phyloP scores from a whole-genome alignment of 2,329 filamentous ascomycete species.

The Corniculantispora saksenae region DNA sequence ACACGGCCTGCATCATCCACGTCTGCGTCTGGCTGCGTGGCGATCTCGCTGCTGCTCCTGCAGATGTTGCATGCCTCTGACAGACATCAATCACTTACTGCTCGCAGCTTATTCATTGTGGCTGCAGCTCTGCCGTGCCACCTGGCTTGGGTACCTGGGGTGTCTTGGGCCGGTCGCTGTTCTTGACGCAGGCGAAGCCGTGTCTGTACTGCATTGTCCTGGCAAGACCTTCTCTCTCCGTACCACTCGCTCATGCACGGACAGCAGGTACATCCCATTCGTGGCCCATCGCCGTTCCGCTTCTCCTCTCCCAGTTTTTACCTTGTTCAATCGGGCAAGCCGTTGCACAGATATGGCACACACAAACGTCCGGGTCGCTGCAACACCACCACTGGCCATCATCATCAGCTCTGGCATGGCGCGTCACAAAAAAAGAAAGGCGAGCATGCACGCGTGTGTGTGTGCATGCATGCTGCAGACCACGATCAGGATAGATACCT shows the following conservation, averaged over 20 bases:
- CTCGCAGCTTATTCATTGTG: conserved; percentile 9
- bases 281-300: not conserved
- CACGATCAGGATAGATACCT: conserved; percentile 1
- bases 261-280: not conserved
- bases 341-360: not conserved
- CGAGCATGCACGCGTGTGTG: conserved; percentile 5
- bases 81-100: not conserved
- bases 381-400: not conserved
- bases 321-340: not conserved
- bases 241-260: not conserved
- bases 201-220: not conserved
- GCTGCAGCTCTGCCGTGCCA: conserved; percentile 14
- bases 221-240: not conserved
- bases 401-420: not conserved
- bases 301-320: not conserved
- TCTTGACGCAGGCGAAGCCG: not conserved
- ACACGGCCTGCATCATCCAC: conserved; percentile 11
- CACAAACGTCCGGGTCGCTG: not conserved
- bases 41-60: conserved; percentile 13
- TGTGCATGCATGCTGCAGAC: conserved; percentile 10
- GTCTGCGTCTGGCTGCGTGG: conserved; percentile 3
- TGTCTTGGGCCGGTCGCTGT: conserved; percentile 1
- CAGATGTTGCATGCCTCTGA: conserved; percentile 4
- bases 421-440: not conserved
- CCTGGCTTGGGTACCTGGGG: conserved; percentile 11